Base-by-base conservation (phyloP, 2,329 filamentous ascomycete species). In the Fusarium multiceps region DNA sequence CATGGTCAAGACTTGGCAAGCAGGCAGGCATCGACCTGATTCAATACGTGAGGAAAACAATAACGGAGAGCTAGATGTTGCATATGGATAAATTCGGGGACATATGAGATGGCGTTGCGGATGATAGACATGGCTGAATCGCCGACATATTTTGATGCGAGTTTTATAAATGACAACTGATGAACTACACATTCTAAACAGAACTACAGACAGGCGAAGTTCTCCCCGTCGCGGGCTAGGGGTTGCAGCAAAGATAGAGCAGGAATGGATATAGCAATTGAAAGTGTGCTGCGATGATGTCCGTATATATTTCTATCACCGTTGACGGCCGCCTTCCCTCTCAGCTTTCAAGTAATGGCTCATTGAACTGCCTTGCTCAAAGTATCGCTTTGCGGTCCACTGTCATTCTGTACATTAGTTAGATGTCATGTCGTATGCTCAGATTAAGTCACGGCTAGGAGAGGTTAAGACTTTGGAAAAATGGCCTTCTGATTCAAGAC, bases 101-200 rank as follows among this genome's bases (percentile, higher is more conserved):
- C 62, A 74, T 67, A 72, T 54, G 68, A 73, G 69, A 74, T 63
- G 73, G 73, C 73, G 73, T 75, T 75, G 73, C 43, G 67, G 73
- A 75, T 20, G 69, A 68, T 75, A 75, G 73, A 75, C 64, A 64
- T 64, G 67, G 62, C 71, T 58, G 27, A 54, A 53, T 68, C 42
- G 54, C 62, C 57, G 23, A 49, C 43, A 56, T 47, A 57, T 51
- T 58, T 51, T 57, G 62, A 60, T 63, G 59, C 51, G 50, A 55
- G 51, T 46, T 72, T 72, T 66, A 41, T 59, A 46, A 47, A 67
- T 55, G 62, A 69, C 30, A 65, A 66, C 45, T 60, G 43, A 71
- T 42, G 67, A 68, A 63, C 54, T 41, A 54, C 32, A 41, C 47
- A 43, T 48, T 43, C 28, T 49, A 34, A 37, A 23, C 37, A 51